These are phyloP conservation scores for Myxozyma neotropica DNA, from an alignment of 805 yeast genomes.

Conservation along the genomic window DNA sequence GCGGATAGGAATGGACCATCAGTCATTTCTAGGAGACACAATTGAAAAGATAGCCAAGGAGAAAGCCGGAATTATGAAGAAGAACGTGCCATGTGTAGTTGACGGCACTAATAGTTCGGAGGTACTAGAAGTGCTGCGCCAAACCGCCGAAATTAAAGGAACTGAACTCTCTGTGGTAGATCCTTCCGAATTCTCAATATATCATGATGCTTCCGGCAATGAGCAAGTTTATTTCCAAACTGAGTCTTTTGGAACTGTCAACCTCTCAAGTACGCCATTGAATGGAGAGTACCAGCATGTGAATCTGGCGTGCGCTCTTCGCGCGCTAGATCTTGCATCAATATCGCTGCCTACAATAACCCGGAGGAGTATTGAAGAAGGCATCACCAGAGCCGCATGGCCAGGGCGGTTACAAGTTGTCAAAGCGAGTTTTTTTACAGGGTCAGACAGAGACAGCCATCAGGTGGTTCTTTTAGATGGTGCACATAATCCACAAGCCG, in stretches of 20 bases:
- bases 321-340: conserved; percentile 48
- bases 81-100: conserved; percentile 61
- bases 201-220: not conserved
- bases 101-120: conserved; percentile 64
- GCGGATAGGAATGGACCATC: conserved; percentile 86
- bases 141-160: conserved; percentile 42
- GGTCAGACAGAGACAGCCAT: conserved; percentile 10
- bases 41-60: conserved; percentile 67
- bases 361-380: conserved; percentile 47
- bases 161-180: not conserved
- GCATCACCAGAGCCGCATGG: conserved; percentile 67
- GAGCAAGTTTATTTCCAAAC: conserved; percentile 3
- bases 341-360: conserved; percentile 42
- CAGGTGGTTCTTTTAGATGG: conserved; percentile 71
- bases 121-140: conserved; percentile 53
- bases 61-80: conserved; percentile 85
- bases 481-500: conserved; percentile 89
- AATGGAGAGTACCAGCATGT: conserved; percentile 72
- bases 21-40: conserved; percentile 68
- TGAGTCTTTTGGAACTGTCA: conserved; percentile 41
- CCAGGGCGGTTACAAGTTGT: conserved; percentile 80
- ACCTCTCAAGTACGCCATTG: conserved; percentile 54
- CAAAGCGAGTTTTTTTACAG: conserved; percentile 18
- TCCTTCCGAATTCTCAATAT: not conserved
- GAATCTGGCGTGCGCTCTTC: conserved; percentile 70